Evolutionary conservation across 2,329 filamentous ascomycete genomes (phyloP), one percentile per base, ranked within the genome.

Genomic region (Pseudogymnoascus sp.): DNA sequence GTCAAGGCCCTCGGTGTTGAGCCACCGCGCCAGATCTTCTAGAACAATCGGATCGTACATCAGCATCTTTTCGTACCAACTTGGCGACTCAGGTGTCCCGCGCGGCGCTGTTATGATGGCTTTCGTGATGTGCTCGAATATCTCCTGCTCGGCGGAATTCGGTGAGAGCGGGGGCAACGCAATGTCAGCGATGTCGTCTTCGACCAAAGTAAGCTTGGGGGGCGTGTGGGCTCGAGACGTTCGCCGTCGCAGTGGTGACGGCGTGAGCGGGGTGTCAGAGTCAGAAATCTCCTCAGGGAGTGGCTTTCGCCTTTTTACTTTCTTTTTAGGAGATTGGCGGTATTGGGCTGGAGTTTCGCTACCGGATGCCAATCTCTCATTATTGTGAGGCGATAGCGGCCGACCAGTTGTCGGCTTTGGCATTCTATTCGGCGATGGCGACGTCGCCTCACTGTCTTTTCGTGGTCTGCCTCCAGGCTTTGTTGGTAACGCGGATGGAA

Each of bases 1-100:
- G 11, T 80, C 81, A 50, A 93, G 75, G 23, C 85, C 84, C 11
- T 88, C 88, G 3, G 82, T 82, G 68, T 96, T 97, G 15, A 97
- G 76, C 89, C 92, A 97, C 0, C 78, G 76, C 0, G 93, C 83
- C 13, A 99, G 78, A 67, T 97, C 92, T 75, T 97, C 93, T 0
- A 97, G 76, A 1, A 95, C 82, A 46, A 99, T 88, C 0, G 93
- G 91, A 70, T 97, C 93, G 72, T 96, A 97, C 73, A 97, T 84
- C 5, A 97, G 79, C 56, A 99, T 97, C 76, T 92, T 96, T 75
- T 97, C 91, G 69, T 96, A 82, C 90, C 93, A 97, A 1, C 85
- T 91, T 13, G 85, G 85, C 2, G 80, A 72, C 6, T 67, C 66
- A 0, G 80, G 75, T 3, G 69, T 77, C 0, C 82, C 79, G 11